phyloP scores from a whole-genome alignment of 805 yeast genomes.

The Zygoascus tannicola region DNA sequence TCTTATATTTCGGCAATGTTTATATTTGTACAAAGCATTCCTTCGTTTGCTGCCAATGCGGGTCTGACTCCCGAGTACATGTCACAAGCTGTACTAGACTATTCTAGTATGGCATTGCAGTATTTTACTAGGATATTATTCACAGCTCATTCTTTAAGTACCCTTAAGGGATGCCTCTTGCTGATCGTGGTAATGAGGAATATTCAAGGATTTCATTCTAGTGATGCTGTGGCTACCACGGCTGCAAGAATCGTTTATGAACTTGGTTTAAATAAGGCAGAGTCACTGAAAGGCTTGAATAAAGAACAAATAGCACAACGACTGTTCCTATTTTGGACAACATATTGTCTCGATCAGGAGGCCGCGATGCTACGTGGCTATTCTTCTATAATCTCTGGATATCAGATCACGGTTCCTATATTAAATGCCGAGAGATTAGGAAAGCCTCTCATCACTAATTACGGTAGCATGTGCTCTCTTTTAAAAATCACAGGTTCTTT shows the following conservation, averaged over 20 bases:
- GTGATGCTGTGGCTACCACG: background rate
- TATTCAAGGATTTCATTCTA: background rate
- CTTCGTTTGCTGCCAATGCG: background rate
- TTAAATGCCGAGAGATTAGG: background rate
- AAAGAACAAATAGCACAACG: slow-evolving; percentile 32
- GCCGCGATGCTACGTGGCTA: background rate
- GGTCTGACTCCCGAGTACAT: slow-evolving; percentile 1
- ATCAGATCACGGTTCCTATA: background rate
- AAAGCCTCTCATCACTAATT: background rate
- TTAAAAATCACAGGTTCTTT: background rate
- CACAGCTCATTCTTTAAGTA: background rate
- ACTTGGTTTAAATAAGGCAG: slow-evolving; percentile 47
- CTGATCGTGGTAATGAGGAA: background rate
- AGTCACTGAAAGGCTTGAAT: slow-evolving; percentile 32
- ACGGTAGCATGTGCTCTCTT: background rate
- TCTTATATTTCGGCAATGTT: slow-evolving; percentile 6
- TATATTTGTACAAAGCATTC: slow-evolving; percentile 3
- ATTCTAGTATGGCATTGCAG: background rate
- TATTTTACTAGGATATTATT: background rate
- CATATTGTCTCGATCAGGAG: slow-evolving; percentile 4
- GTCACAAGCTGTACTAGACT: background rate
- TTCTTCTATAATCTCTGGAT: background rate
- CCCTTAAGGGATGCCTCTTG: background rate
- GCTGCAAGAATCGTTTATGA: slow-evolving; percentile 37
- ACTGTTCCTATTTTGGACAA: slow-evolving; percentile 18